Evolutionary conservation across 805 yeast genomes (phyloP).

Genomic region (Ogataea nitratoaversa): DNA sequence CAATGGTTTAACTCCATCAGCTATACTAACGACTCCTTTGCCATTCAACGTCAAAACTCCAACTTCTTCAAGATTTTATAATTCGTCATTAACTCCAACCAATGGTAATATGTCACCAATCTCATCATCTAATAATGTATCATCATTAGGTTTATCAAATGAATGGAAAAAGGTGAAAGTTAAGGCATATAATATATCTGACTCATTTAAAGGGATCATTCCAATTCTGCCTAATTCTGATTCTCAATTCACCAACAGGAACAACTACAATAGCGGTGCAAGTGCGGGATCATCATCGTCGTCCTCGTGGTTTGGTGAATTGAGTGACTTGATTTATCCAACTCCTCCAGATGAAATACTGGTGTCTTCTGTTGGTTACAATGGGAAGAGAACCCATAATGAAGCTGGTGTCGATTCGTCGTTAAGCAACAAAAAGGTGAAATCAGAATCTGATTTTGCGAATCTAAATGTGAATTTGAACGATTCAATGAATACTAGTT

Average conservation of each 20-base stretch:
- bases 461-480: background rate
- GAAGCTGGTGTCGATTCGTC: background rate
- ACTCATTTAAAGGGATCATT: conserved; percentile 44
- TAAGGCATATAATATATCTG: conserved; percentile 40
- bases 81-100: conserved; percentile 15
- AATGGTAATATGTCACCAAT: conserved; percentile 4
- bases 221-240: conserved; percentile 18
- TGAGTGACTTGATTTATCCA: conserved; percentile 26
- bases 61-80: conserved; percentile 36
- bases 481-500: background rate
- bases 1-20: conserved; percentile 32
- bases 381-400: background rate
- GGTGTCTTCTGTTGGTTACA: conserved; percentile 2
- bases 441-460: background rate
- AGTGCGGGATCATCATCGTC: too few species aligned
- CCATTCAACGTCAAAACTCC: conserved; percentile 34
- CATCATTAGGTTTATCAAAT: background rate
- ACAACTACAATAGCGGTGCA: background rate
- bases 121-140: conserved; percentile 1
- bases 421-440: background rate
- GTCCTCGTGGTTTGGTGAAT: conserved; percentile 8
- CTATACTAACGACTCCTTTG: conserved; percentile 35
- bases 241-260: conserved; percentile 8
- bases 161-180: conserved; percentile 25
- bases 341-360: conserved; percentile 34